Evolutionary conservation across 495 filamentous ascomycete genomes (phyloP).

Genomic region (Cercophora newfieldiana): DNA sequence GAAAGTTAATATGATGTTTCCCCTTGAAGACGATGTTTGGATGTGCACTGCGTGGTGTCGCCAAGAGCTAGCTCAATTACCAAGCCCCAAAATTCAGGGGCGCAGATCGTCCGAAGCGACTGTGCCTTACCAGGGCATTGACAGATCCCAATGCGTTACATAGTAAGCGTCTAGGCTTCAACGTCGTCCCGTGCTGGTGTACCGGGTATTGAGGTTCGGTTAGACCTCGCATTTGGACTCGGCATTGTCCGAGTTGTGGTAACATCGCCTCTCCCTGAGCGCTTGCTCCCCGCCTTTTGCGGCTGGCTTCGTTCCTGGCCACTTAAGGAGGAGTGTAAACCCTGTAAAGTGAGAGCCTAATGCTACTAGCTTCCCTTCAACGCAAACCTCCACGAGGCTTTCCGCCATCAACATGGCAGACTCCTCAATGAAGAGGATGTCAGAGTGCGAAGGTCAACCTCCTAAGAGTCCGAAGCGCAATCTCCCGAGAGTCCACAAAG

Average conservation of each 20-base stretch:
- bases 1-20: too few species aligned
- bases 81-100: not conserved
- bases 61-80: too few species aligned
- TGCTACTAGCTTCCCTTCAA: not conserved
- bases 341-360: not conserved
- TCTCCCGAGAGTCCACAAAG: not conserved
- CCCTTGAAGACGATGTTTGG: too few species aligned
- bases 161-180: not conserved
- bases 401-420: not conserved
- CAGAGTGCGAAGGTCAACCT: not conserved
- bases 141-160: not conserved
- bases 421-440: not conserved
- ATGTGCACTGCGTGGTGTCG: too few species aligned
- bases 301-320: not conserved
- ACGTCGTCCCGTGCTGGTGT: not conserved
- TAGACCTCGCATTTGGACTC: not conserved
- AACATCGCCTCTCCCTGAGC: not conserved
- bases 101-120: conserved; percentile 1
- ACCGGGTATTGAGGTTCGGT: not conserved
- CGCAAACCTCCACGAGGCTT: not conserved
- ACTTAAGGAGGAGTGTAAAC: not conserved
- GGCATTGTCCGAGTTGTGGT: not conserved
- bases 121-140: not conserved
- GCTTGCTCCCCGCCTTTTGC: not conserved
- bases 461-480: not conserved